A percentile compares a stretch with the other conserved stretches of the same genome.
Evolutionary conservation across 441 rosid genomes (phyloP).

Genomic region (Erodium moschatum): DNA sequence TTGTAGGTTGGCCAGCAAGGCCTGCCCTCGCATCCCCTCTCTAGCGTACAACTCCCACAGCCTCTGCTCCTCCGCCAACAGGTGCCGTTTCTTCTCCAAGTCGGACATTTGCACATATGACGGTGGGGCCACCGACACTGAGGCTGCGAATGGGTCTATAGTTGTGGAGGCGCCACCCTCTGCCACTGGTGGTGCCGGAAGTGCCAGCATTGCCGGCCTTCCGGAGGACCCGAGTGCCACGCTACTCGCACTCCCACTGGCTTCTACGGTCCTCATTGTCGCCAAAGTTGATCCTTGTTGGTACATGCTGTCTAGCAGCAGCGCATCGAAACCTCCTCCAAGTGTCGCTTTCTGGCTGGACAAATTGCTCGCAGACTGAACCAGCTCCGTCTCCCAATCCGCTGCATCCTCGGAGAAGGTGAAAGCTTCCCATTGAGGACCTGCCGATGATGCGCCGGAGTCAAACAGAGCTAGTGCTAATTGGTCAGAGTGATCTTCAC

Average conservation of each 20-base stretch:
- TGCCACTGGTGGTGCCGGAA: constrained; percentile 37
- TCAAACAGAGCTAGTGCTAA: constrained; percentile 65
- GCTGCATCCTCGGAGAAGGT: constrained; percentile 28
- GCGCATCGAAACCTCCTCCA: constrained; percentile 46
- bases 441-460: constrained; percentile 22
- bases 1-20: constrained; percentile 26
- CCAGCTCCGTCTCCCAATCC: constrained; percentile 72
- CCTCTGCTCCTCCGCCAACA: constrained; percentile 45
- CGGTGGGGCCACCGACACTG: constrained; percentile 36
- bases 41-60: constrained; percentile 49
- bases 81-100: constrained; percentile 49
- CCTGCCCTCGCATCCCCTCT: constrained; percentile 43
- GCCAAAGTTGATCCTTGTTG: constrained; percentile 34
- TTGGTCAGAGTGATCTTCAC: constrained; percentile 37
- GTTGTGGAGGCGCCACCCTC: constrained; percentile 1
- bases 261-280: constrained; percentile 22
- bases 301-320: constrained; percentile 58
- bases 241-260: constrained; percentile 47
- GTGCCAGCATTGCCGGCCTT: constrained; percentile 42
- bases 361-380: constrained; percentile 54
- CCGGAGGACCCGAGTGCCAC: constrained; percentile 43
- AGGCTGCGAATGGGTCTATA: constrained; percentile 49
- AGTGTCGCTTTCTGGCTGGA: constrained; percentile 29
- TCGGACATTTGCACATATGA: constrained; percentile 54
- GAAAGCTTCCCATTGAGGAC: constrained; percentile 60